phyloP scores from a whole-genome alignment of 345 rosid genomes.

The Eucalyptus sp. region DNA sequence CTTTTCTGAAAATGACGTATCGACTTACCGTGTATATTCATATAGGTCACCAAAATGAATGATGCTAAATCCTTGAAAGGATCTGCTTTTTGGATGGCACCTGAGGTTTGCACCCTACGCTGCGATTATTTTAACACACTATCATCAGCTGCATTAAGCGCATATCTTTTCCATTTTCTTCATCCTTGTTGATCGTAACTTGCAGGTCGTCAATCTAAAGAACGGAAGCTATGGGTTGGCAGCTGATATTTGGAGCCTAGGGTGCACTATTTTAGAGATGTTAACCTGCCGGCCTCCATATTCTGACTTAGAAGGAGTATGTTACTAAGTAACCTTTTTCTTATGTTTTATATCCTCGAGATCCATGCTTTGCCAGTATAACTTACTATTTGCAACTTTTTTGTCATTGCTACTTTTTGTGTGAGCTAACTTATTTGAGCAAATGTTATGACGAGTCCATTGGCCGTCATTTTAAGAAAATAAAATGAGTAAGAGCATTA shows the following conservation, averaged over 20 bases:
- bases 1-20: background rate
- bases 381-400: background rate
- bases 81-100: background rate
- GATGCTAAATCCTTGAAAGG: conserved; percentile 35
- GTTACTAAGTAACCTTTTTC: background rate
- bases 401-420: background rate
- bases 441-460: background rate
- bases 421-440: background rate
- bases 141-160: background rate
- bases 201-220: conserved; percentile 58
- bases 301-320: conserved; percentile 41
- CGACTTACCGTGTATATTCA: too few relatives aligned
- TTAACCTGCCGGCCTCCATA: conserved; percentile 54
- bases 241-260: conserved; percentile 96
- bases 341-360: background rate
- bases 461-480: background rate
- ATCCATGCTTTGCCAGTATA: background rate
- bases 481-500: background rate
- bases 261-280: conserved; percentile 90
- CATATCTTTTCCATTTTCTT: background rate
- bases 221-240: conserved; percentile 55
- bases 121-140: background rate
- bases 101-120: background rate
- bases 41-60: conserved; percentile 14
- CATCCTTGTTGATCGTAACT: background rate